phyloP scores from a whole-genome alignment of 2,329 filamentous ascomycete genomes.

The Diplodia seriata region DNA sequence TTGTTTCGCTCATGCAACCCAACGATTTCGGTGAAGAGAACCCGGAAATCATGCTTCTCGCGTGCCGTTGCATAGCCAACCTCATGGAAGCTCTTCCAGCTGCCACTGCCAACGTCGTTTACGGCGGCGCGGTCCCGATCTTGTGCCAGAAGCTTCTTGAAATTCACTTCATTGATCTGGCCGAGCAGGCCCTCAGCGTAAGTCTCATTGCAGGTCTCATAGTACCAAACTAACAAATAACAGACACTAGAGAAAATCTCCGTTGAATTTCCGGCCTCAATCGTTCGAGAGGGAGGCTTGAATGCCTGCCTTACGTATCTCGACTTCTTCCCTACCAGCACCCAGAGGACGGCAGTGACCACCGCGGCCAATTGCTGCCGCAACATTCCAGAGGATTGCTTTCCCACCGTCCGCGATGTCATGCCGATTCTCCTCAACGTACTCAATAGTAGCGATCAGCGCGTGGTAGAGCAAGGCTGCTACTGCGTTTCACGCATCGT shows the following conservation, averaged over 20 bases:
- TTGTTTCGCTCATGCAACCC: conserved; percentile 89
- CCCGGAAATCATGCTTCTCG: conserved; percentile 94
- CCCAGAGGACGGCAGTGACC: conserved; percentile 93
- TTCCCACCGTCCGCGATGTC: conserved; percentile 87
- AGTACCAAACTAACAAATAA: conserved; percentile 30
- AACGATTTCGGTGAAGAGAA: conserved; percentile 89
- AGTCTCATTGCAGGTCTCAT: conserved; percentile 41
- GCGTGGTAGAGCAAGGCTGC: conserved; percentile 95
- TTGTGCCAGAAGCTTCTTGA: conserved; percentile 94
- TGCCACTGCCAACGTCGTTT: conserved; percentile 93
- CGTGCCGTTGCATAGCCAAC: conserved; percentile 94
- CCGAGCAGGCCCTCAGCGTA: conserved; percentile 90
- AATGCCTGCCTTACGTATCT: conserved; percentile 95
- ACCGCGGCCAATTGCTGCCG: conserved; percentile 98
- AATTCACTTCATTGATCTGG: conserved; percentile 96
- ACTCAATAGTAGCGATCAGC: conserved; percentile 88
- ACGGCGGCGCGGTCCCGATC: conserved; percentile 93
- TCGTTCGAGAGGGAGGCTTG: conserved; percentile 92
- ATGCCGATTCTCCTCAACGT: conserved; percentile 96
- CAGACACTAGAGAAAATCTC: conserved; percentile 95
- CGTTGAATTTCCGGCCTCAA: conserved; percentile 90
- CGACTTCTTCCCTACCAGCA: conserved; percentile 97
- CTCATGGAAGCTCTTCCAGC: conserved; percentile 95
- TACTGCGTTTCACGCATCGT: conserved; percentile 95
- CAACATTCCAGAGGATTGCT: conserved; percentile 93